phyloP scores from a whole-genome alignment of 768 basidiomycete species.

The Lactarius evosmus region DNA sequence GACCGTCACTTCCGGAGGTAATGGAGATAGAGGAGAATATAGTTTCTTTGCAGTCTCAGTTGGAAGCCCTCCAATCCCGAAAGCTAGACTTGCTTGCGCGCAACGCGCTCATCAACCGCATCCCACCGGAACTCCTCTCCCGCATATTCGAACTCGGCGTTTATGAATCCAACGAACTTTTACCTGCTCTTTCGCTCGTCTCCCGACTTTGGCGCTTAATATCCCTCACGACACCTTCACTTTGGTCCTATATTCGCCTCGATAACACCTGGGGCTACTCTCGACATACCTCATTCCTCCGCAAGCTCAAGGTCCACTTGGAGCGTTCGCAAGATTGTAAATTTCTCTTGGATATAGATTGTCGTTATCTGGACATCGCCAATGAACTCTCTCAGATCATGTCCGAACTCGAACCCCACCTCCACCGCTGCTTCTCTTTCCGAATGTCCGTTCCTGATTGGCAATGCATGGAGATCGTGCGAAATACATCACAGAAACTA shows the following conservation, averaged over 20 bases:
- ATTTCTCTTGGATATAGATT: constrained; percentile 33
- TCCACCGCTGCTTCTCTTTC: constrained; percentile 35
- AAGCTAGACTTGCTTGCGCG: constrained; percentile 30
- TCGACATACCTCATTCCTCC: constrained; percentile 31
- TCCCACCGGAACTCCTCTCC: constrained; percentile 34
- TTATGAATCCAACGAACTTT: constrained; percentile 30
- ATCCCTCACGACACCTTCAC: constrained; percentile 30
- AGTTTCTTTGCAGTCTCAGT: constrained; percentile 29
- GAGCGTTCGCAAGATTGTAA: constrained; percentile 34
- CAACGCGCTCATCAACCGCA: constrained; percentile 31
- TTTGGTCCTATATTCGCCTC: constrained; percentile 36
- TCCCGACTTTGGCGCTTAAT: constrained; percentile 33
- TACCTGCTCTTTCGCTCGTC: constrained; percentile 31
- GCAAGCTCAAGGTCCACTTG: constrained; percentile 30
- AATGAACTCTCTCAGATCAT: constrained; percentile 31
- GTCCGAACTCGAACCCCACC: constrained; percentile 32
- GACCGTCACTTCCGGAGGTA: constrained; percentile 29
- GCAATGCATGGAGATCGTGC: constrained; percentile 32
- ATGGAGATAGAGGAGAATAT: constrained; percentile 31
- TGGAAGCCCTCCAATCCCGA: constrained; percentile 29
- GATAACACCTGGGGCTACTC: constrained; percentile 31
- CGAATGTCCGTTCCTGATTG: constrained; percentile 33
- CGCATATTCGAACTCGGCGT: constrained; percentile 35
- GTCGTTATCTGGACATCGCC: constrained; percentile 30
- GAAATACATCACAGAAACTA: constrained; percentile 27